A percentile compares a stretch with the other conserved stretches of the same genome.
Evolutionary conservation across 352 stramenopile genomes (phyloP).

Genomic region (Phytopythium aichiense): DNA sequence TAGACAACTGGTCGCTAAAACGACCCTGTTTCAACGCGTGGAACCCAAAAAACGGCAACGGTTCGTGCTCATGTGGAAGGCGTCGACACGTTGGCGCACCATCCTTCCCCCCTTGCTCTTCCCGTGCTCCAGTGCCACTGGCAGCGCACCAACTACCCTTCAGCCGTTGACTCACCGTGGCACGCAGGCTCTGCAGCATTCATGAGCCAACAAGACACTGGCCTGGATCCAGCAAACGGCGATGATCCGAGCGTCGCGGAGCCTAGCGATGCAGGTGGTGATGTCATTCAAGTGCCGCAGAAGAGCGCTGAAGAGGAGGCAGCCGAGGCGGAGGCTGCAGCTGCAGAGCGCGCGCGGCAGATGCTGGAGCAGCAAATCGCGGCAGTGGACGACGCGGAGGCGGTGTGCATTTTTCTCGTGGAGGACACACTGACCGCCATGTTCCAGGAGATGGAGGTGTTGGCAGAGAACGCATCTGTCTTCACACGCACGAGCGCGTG

Average conservation of each 20-base stretch:
- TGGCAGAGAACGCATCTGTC: conserved; percentile 21
- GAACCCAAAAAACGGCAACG: not conserved
- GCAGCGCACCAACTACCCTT: not conserved
- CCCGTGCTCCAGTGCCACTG: not conserved
- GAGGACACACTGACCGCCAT: conserved; percentile 34
- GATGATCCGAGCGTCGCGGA: not conserved
- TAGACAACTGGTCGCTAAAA: not conserved
- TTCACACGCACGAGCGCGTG: conserved; percentile 18
- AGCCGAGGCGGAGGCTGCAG: not conserved
- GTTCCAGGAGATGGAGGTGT: conserved; percentile 43
- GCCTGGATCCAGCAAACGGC: not conserved
- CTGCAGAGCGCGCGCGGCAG: not conserved
- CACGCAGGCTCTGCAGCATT: not conserved
- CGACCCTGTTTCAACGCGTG: not conserved
- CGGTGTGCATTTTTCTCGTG: conserved; percentile 25
- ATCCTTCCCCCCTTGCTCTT: not conserved
- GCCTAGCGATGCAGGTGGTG: not conserved
- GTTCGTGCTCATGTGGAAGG: not conserved
- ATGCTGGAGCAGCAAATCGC: not conserved
- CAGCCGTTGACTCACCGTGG: not conserved
- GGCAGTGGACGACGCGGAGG: conserved; percentile 30
- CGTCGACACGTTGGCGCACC: not conserved
- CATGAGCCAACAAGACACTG: not conserved
- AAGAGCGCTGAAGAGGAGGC: not conserved
- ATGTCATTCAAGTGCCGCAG: not conserved